Evolutionary conservation across 2,329 filamentous ascomycete genomes (phyloP), one percentile per base, ranked within the genome.

Genomic region (Rachicladosporium sp.): DNA sequence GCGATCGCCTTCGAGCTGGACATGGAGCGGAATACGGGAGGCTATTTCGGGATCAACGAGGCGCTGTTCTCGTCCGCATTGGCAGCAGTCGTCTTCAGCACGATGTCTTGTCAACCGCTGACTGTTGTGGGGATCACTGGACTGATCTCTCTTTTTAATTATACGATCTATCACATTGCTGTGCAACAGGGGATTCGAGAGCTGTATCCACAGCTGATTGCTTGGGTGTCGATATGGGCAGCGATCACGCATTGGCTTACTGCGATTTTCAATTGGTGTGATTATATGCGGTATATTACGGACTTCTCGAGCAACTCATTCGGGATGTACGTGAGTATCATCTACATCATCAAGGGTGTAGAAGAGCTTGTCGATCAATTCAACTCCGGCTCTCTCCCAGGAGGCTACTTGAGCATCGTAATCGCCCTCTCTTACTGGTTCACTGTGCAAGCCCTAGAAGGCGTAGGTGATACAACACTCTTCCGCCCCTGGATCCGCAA

Each of bases 61-160:
- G 68, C 65, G 0, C 59, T 75, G 2, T 69, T 74, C 47, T 64
- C 70, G 1, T 73, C 70, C 1, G 71, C 68, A 2, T 52, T 74
- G 15, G 70, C 69, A 2, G 69, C 69, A 3, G 64, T 73, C 47
- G 64, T 74, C 2, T 74, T 74, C 52, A 72, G 67, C 47, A 49
- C 67, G 4, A 48, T 73, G 2, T 62, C 62, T 27, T 68, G 64
- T 27, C 71, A 75, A 49, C 71, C 71, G 0, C 53, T 76, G 35
- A 74, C 69, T 3, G 71, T 75, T n/a, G 70, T 74, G n/a, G 72
- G 71, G 6, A 68, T 75, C 31, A 74, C 71, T 4, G 72, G 73
- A 43, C 53, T 70, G 29, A 71, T 72, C 31, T 66, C 64, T 10
- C 38, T 61, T 30, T 76, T 76, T 61, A 74, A 74, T 50, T 74